Evolutionary conservation across 192 early-diverging fungal genomes (phyloP), one percentile per base, ranked within the genome.

Genomic region (Coemansia umbellata): DNA sequence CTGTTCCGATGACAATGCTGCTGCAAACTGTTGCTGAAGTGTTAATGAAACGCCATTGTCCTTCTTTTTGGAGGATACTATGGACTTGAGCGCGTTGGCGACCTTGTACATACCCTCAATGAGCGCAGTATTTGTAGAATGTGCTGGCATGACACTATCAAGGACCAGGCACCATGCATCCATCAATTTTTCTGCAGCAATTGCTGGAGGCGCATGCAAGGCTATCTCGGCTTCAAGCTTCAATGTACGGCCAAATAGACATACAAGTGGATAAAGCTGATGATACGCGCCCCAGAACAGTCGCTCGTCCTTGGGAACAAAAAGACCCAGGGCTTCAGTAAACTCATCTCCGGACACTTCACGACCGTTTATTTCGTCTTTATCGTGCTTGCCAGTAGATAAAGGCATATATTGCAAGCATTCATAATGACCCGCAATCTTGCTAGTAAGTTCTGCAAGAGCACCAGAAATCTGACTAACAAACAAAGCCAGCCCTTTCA

Each of bases 241-340:
- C n/a, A 74, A 18, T 24, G 51, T 50, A 8, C 72, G 60, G 5
- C 72, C 72, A 11, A 75, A 48, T 2, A 75, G 56, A n/a, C 60
- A 47, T 27, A 68, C 65, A 15, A 75, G 32, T 11, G 72, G 59
- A 19, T 49, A 31, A 2, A 63, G 36, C 44, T 75, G 72, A 32
- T 75, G 42, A 39, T 60, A 75, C 8, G 47, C 31, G 17, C 72
- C 72, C 72, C 72, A 75, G 44, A 60, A 68, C 40, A 75, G 37
- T 17, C 56, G 47, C 13, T 37, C 49, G n/a, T 21, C 48, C 23
- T 39, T 45, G 22, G 55, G 37, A 5, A 44, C 28, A 39, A 57
- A 31, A 31, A 69, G 37, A 4, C 72, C 72, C 31, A 75, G 49
- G 8, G 66, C 72, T 7, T 22, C 37, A 30, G 40, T 63, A 6